Evolutionary conservation across 2,329 filamentous ascomycete species (phyloP).

Genomic region (Endoconidiophora polonica): DNA sequence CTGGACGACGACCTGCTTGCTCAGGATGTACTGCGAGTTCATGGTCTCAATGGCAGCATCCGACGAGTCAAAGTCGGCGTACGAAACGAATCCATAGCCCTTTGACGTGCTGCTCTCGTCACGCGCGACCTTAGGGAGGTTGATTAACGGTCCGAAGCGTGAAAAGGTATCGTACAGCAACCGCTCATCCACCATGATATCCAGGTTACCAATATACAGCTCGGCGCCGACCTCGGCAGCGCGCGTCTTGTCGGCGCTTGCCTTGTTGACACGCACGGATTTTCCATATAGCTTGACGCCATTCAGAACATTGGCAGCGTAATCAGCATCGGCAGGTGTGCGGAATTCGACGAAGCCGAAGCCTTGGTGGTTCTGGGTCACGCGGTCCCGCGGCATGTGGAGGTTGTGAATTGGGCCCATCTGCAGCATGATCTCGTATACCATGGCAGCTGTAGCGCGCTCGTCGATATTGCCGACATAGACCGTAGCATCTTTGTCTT

Average conservation of each 20-base stretch:
- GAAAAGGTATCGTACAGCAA: slow-evolving; percentile 87
- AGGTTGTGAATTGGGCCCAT: slow-evolving; percentile 95
- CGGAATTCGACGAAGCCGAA: slow-evolving; percentile 99
- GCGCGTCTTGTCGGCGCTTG: slow-evolving; percentile 55
- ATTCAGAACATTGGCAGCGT: slow-evolving; percentile 93
- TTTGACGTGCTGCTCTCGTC: slow-evolving; percentile 81
- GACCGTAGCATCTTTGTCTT: slow-evolving; percentile 95
- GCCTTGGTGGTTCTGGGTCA: slow-evolving; percentile 90
- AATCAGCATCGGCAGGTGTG: slow-evolving; percentile 87
- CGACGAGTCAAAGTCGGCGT: slow-evolving; percentile 80
- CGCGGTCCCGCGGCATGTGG: slow-evolving; percentile 93
- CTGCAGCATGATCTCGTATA: slow-evolving; percentile 98
- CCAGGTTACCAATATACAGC: slow-evolving; percentile 90
- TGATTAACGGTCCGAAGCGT: slow-evolving; percentile 73
- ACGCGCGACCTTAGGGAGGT: slow-evolving; percentile 76
- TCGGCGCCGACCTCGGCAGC: slow-evolving; percentile 92
- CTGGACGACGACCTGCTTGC: slow-evolving; percentile 90
- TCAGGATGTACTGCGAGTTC: slow-evolving; percentile 92
- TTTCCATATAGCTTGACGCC: slow-evolving; percentile 86
- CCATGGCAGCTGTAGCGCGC: slow-evolving; percentile 72
- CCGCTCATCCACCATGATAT: slow-evolving; percentile 88
- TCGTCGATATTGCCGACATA: slow-evolving; percentile 98
- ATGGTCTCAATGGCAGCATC: slow-evolving; percentile 84
- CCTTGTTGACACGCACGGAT: slow-evolving; percentile 91
- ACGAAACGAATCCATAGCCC: slow-evolving; percentile 92